Base-by-base conservation (phyloP, 305 asterid genomes). In the Solanum chacoense region DNA sequence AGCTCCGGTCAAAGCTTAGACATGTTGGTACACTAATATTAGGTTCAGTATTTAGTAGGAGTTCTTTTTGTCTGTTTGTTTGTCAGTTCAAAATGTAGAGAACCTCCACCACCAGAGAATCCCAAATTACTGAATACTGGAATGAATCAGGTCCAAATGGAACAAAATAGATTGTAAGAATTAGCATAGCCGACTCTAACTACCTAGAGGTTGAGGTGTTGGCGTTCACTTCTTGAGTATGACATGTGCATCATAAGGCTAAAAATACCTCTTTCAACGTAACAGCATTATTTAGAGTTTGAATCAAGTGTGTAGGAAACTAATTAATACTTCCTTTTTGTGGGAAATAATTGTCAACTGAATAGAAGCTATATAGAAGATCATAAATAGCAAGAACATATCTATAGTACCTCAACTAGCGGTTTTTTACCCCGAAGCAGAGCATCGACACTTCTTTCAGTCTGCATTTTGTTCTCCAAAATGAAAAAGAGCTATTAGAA, bases 391-490 rank as follows among this genome's bases (percentile, higher is more conserved):
- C 55, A 50, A 24, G 32, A 50, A 86, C 50, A 59, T 79, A 87
- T 12, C 88, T 87, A 29, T 5, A 88, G 89, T 92, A 95, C 97
- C 98, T 94, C 98, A 84, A 94, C 95, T 67, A 94, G 69, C 34
- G 98, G 97, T 83, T 92, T 94, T 87, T 89, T 91, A 83, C 97
- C 96, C 38, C 35, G 90, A 87, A 95, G 96, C 90, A 94, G 91
- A 45, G 91, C 93, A 88, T 95, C 98, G 88, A 95, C 97, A 81
- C 96, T 95, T 94, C 89, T 93, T 77, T 93, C 94, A 11, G 96
- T 94, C 98, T 94, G 92, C 81, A 80, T 88, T 88, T 83, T 83
- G 73, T 50, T 83, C 87, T 26, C 37, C 40, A 63, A 67, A 85
- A 55, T 74, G 35, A 40, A 75, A 87, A 40, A 74, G 34, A 35